Percentiles rank a stretch among this genome's conserved stretches.
These are phyloP conservation scores for Yamadazyma membranifaciens DNA, from an alignment of 1,139 yeast genomes.

Conservation along the genomic window DNA sequence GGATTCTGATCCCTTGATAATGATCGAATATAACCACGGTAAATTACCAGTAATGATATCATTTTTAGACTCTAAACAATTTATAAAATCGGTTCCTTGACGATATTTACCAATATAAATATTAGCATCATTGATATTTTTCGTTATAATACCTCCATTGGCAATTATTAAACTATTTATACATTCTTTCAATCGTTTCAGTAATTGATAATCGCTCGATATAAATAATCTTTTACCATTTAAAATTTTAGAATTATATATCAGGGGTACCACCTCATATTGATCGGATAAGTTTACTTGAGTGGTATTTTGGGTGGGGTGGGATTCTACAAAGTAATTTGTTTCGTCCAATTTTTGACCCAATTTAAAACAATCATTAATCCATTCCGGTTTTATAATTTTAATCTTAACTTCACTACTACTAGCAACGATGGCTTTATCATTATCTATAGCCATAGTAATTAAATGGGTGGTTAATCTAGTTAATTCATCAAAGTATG, in stretches of 20 bases:
- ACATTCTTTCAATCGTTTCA: slow-evolving; percentile 28
- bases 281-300: slow-evolving; percentile 10
- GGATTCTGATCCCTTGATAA: slow-evolving; percentile 55
- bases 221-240: slow-evolving; percentile 28
- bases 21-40: slow-evolving; percentile 71
- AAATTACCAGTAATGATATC: slow-evolving; percentile 57
- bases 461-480: slow-evolving; percentile 77
- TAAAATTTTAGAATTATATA: slow-evolving; percentile 18
- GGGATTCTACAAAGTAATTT: slow-evolving; percentile 37
- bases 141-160: slow-evolving; percentile 31
- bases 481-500: slow-evolving; percentile 60
- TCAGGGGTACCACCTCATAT: slow-evolving; percentile 12
- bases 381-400: slow-evolving; percentile 76
- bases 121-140: slow-evolving; percentile 36
- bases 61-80: slow-evolving; percentile 23
- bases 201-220: slow-evolving; percentile 32
- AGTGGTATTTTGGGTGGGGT: neutral
- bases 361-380: slow-evolving; percentile 62
- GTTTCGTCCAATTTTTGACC: slow-evolving; percentile 51
- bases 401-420: slow-evolving; percentile 47
- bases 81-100: slow-evolving; percentile 47
- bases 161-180: slow-evolving; percentile 26
- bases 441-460: slow-evolving; percentile 54
- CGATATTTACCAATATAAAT: slow-evolving; percentile 69
- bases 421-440: slow-evolving; percentile 41